Evolutionary conservation across 2,329 filamentous ascomycete species (phyloP), one percentile per base, ranked within the genome.

Genomic region (Trichoderma sp.): DNA sequence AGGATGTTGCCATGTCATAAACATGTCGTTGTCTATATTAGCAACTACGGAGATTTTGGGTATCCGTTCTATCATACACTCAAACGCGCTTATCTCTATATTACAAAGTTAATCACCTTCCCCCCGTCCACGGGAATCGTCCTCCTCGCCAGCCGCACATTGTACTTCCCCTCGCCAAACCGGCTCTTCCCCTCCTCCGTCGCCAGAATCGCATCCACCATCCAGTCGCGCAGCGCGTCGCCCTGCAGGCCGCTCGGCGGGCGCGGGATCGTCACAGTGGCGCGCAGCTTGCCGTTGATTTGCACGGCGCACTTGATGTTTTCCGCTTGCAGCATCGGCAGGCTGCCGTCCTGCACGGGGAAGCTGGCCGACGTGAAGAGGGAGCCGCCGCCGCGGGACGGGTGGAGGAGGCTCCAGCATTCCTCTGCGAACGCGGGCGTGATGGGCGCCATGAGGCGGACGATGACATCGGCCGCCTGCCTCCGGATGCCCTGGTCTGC

Each of bases 361-460:
- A 91, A 95, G 0, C 75, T 74, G 1, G 84, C 82, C 47, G 74
- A 70, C n/a, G 55, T 63, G 69, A 83, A 82, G 63, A 83, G 75
- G 41, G 81, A 81, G 2, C 68, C 70, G 30, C 30, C 30, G 1
- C 30, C 30, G 1, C 70, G 55, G 0, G 69, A 67, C 1, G 79
- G 76, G 56, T 78, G 74, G 3, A 93, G 80, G 2, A 84, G 71
- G 67, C 84, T 81, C 91, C 91, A 96, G 75, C 88, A 91, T 78
- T 96, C 91, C 70, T 94, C 92, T 1, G 91, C 84, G 66, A 95
- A 87, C 0, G 90, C 91, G 0, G 93, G 93, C 0, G 90, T 86
- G 60, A 96, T 87, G 4, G 93, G 93, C 0, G 91, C 90, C 70
- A 93, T 80, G 79, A 96, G 86, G 57, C 86, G 86, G 47, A 94